Percentiles rank a stretch among this genome's conserved stretches.
These are phyloP conservation scores for Crithidia sp. DNA, from an alignment of 208 protist genomes.

Conservation along the genomic window DNA sequence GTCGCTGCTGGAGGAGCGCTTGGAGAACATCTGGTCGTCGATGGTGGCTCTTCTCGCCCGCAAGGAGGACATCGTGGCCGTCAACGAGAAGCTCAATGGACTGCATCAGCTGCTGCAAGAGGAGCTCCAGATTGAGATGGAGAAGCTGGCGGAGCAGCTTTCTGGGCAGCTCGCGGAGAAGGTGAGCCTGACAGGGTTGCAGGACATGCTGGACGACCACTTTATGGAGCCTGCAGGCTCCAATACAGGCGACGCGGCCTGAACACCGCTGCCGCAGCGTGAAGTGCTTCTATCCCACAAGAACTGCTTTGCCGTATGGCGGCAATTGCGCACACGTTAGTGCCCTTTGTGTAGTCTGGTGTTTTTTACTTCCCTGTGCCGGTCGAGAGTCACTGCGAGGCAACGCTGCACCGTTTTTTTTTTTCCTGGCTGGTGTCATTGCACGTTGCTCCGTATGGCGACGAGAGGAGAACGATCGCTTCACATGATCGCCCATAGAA, in stretches of 20 bases:
- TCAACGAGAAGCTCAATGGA: slow-evolving; percentile 67
- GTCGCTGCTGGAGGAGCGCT: slow-evolving; percentile 63
- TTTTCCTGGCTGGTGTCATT: slow-evolving; percentile 11
- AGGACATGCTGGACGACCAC: slow-evolving; percentile 54
- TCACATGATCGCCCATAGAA: too few species aligned
- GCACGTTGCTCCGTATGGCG: background rate
- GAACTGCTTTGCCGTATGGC: too few species aligned
- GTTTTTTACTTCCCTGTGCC: too few species aligned
- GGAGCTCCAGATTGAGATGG: slow-evolving; percentile 44
- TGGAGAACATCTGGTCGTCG: slow-evolving; percentile 78
- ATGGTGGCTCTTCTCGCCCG: slow-evolving; percentile 62
- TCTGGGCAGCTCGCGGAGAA: slow-evolving; percentile 55
- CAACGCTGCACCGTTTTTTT: slow-evolving; percentile 8
- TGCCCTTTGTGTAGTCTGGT: too few species aligned
- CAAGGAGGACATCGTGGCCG: slow-evolving; percentile 65
- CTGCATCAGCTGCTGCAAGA: slow-evolving; percentile 48
- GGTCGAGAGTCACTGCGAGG: too few species aligned
- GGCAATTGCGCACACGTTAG: too few species aligned
- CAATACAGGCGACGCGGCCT: background rate
- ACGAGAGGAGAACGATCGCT: too few species aligned
- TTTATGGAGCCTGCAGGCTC: slow-evolving; percentile 1
- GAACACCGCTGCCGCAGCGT: too few species aligned
- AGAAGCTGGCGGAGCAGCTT: slow-evolving; percentile 40
- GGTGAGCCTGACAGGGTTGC: slow-evolving; percentile 59
- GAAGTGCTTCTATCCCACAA: too few species aligned